phyloP scores from a whole-genome alignment of 1,284 basidiomycete genomes.

The Amylostereum areolatum region DNA sequence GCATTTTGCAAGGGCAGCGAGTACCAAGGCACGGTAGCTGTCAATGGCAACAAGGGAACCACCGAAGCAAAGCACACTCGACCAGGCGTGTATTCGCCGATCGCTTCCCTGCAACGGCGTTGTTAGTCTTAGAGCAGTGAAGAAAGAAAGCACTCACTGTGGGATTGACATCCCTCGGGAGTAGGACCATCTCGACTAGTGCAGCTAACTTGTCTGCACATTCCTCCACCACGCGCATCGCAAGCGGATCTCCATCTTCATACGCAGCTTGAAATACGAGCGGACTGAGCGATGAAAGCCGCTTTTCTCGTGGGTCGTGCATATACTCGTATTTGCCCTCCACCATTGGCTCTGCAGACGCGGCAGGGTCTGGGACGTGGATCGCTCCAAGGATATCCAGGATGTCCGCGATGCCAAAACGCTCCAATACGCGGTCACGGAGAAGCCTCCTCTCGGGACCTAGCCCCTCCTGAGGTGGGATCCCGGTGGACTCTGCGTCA shows the following conservation, averaged over 20 bases:
- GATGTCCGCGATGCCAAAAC: constrained; percentile 50
- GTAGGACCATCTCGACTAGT: constrained; percentile 49
- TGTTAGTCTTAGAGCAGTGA: not conserved
- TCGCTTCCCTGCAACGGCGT: constrained; percentile 1
- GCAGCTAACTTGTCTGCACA: constrained; percentile 50
- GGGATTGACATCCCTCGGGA: constrained; percentile 31
- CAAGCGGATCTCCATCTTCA: constrained; percentile 53
- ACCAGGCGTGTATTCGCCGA: constrained; percentile 28
- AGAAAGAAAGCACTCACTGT: constrained; percentile 6
- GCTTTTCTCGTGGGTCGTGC: constrained; percentile 54
- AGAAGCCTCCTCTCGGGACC: constrained; percentile 17
- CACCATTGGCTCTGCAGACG: constrained; percentile 8
- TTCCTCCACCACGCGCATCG: constrained; percentile 46
- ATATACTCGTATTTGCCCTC: constrained; percentile 21
- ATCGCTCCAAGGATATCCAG: constrained; percentile 57
- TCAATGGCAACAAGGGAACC: constrained; percentile 64
- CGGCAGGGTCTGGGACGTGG: constrained; percentile 48
- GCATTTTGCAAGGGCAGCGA: constrained; percentile 46
- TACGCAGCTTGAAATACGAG: constrained; percentile 70
- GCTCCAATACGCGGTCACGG: constrained; percentile 35
- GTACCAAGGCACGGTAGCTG: constrained; percentile 52
- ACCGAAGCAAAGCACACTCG: constrained; percentile 64
- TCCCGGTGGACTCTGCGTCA: constrained; percentile 39
- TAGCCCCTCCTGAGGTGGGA: constrained; percentile 17
- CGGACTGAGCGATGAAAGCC: constrained; percentile 65